Evolutionary conservation across 2,329 filamentous ascomycete species (phyloP), one percentile per base, ranked within the genome.

Genomic region (Aspergillus neoniger): DNA sequence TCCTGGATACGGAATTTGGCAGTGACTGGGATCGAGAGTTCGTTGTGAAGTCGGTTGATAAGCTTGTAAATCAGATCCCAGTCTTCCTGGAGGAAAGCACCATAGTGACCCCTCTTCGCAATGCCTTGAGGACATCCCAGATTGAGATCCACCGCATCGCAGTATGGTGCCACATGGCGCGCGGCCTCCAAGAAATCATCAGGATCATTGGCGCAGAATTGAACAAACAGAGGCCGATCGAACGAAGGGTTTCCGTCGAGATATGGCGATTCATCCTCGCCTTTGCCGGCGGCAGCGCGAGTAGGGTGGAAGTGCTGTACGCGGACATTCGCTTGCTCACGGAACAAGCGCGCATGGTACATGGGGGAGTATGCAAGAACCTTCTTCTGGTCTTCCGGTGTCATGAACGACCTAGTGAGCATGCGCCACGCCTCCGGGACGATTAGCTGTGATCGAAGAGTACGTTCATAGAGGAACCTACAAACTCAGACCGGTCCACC

Each of bases 401-500:
- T 83, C 69, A 97, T 87, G 78, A 96, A 98, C 6, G 93, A 97
- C 68, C 95, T 88, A n/a, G 91, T 91, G 66, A 99, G 88, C 84
- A 97, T 89, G 69, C 95, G 91, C 95, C 95, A 99, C 70, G 94
- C 95, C 93, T 96, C 36, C 38, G 60, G 64, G 52, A 55, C 53
- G 48, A 38, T 63, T 64, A 65, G 64, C 55, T 47, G 9, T 48
- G 32, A 41, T 21, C 64, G 10, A 12, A 23, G 3, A 50, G 9
- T 2, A 17, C 14, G 25, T 6, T 17, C 9, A 28, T 12, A 12
- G 25, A 2, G 25, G 4, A 15, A 81, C 89, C 66, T 82, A 96
- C 93, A 81, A 98, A 97, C 81, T 99, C 95, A 32, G 92, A 97
- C 76, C 97, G 91, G 73, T 99, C 94, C 21, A 99, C 95, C 95